Evolutionary conservation across 2,329 filamentous ascomycete species (phyloP).

Genomic region (Emergomyces orientalis): DNA sequence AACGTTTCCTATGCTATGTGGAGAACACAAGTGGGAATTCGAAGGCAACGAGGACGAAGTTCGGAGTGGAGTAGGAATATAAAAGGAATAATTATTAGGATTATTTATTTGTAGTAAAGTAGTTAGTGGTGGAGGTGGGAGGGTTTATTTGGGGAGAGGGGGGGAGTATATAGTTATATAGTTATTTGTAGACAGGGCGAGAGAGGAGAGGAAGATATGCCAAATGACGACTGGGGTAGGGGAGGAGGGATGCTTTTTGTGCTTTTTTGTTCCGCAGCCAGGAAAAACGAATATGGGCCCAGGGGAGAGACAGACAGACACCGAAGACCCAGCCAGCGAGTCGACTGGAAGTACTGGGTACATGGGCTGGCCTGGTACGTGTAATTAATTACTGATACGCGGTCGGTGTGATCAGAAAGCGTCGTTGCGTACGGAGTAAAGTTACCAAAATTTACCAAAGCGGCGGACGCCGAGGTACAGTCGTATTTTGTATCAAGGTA

Average conservation of each 20-base stretch:
- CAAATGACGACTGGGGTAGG: background rate
- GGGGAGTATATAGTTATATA: too few species aligned
- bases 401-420: too few species aligned
- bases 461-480: too few species aligned
- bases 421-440: too few species aligned
- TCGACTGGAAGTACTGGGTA: background rate
- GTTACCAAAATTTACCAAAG: too few species aligned
- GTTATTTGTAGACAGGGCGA: background rate
- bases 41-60: background rate
- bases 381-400: background rate
- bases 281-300: background rate
- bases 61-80: background rate
- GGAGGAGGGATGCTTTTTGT: background rate
- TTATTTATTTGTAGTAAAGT: background rate
- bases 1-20: background rate
- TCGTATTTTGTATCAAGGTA: too few species aligned
- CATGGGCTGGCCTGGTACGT: background rate
- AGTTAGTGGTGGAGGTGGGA: background rate
- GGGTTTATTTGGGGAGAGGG: background rate
- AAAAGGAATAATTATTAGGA: background rate
- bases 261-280: conserved; percentile 7
- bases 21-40: background rate
- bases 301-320: background rate
- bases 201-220: conserved; percentile 5
- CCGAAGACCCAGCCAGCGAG: background rate